Evolutionary conservation across 305 asterid species (phyloP), one percentile per base, ranked within the genome.

Genomic region (Andrographis paniculata): DNA sequence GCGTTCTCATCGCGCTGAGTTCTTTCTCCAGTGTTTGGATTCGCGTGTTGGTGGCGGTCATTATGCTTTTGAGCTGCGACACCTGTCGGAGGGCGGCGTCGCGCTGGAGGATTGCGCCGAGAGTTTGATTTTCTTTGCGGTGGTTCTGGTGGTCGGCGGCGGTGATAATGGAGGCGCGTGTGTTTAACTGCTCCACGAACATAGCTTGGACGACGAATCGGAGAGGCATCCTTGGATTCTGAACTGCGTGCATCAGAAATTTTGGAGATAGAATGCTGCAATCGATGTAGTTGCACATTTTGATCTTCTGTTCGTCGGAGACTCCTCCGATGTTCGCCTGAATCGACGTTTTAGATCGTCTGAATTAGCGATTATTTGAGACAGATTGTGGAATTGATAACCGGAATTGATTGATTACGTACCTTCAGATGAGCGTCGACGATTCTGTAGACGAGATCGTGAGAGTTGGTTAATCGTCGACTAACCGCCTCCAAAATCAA

Each of bases 121-220:
- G 38, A 2, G 38, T 33, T 1, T 80, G 80, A 28, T 87, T 80
- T 13, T 37, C 42, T 31, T 20, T 55, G 14, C 72, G 22, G 28
- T 63, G 67, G 0, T 63, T 27, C 19, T 11, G 9, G 17, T 44
- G 22, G 48, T 40, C 65, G 5, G 42, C 17, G 42, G 18, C 27
- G 45, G 8, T 40, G 61, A 82, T 53, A 68, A 82, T 70, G 43
- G 82, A 70, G 61, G 78, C 84, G 55, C 96, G 91, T 12, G 96
- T 87, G 78, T 69, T 72, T 7, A 83, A 78, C 63, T 87, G 96
- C 67, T 87, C 91, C 50, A 82, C 66, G 68, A 83, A 87, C 96
- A 87, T 87, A 69, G 94, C 96, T 63, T 87, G 96, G 65, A 83
- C 89, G 0, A 83, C 76, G 60, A 87, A 83, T 14, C 94, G 42